Conservation (phyloP, 441 rosid species). For the Mallotus japonicus region DNA sequence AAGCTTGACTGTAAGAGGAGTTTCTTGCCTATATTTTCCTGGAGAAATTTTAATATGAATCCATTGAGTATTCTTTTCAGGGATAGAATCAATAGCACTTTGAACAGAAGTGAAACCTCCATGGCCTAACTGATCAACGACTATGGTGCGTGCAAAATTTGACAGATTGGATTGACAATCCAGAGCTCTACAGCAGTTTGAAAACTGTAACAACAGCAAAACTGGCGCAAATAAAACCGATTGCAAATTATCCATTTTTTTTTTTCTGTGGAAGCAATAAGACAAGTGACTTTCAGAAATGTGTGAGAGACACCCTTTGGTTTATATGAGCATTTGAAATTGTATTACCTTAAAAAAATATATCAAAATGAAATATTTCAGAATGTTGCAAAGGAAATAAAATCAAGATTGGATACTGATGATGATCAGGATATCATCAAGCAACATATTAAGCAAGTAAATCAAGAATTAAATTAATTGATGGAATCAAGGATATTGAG, state of each 20-base stretch:
- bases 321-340: neutral
- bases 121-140: slow-evolving; percentile 25
- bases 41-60: slow-evolving; percentile 24
- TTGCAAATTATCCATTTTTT: neutral
- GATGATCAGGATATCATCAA: neutral
- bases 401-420: neutral
- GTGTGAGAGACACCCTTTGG: neutral
- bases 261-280: neutral
- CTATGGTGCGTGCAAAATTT: slow-evolving; percentile 15
- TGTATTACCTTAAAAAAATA: neutral
- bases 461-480: neutral
- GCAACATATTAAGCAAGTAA: neutral
- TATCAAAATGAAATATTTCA: neutral
- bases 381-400: neutral
- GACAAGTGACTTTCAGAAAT: neutral
- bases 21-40: slow-evolving; percentile 29
- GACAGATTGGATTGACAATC: slow-evolving; percentile 10
- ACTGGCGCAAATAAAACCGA: neutral
- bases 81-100: slow-evolving; percentile 38
- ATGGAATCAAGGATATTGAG: too few species aligned
- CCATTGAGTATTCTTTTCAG: slow-evolving; percentile 25
- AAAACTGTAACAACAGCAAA: neutral
- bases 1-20: neutral
- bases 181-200: neutral
- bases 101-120: slow-evolving; percentile 39